Evolutionary conservation across 345 rosid species (phyloP), one percentile per base, ranked within the genome.

Genomic region (Nephelium lappaceum): DNA sequence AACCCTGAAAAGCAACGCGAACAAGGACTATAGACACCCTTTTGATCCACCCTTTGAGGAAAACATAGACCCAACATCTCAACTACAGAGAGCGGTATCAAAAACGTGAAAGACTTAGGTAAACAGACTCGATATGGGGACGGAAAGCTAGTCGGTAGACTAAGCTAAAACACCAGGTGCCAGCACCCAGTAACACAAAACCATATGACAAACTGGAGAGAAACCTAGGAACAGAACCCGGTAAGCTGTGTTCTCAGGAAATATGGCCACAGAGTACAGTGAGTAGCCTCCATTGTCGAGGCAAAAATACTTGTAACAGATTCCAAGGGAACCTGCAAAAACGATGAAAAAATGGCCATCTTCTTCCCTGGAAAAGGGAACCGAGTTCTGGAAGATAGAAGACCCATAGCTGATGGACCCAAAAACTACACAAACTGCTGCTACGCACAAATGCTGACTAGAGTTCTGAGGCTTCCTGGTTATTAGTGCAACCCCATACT

Each of bases 391-490:
- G 69, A 63, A 38, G 84, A 81, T 58, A 60, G 77, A 85, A 88
- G 87, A 88, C 86, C 92, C 87, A 84, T 78, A 66, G 89, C 83
- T 72, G 81, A 88, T 86, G 92, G 88, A 85, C 89, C 92, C 95
- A 91, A 89, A 93, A 94, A 88, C 87, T 83, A 79, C 49, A 79
- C 85, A 77, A 83, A 78, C 82, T 61, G 58, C 83, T 71, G 80
- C 77, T 84, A 81, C 76, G 57, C 81, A 73, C 73, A 78, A 79
- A 74, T 23, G 72, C 82, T 72, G 73, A 77, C 77, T 55, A 73
- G 71, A 58, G 72, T 66, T 67, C 72, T 79, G 67, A 58, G 67
- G 73, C 81, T 67, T 71, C 78, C 49, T 55, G 61, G 38, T 45
- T 45, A 11, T 27, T 64, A 11, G 23, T 38, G 27, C 61, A 74